phyloP scores from a whole-genome alignment of 208 protist genomes.

The Crithidia sp. region DNA sequence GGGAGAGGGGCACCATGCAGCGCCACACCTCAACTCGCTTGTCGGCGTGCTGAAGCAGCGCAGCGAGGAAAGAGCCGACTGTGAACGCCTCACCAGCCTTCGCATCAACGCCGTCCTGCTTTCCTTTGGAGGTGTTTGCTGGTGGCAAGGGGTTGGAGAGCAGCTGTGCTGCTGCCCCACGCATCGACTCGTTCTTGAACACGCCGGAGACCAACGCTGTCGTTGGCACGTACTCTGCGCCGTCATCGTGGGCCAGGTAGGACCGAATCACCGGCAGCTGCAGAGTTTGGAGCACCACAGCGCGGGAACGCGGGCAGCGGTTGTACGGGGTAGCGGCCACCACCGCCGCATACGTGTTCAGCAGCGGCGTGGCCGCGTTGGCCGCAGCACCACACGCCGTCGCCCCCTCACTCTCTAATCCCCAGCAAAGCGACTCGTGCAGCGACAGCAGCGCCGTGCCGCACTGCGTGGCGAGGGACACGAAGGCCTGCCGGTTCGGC shows the following conservation, averaged over 20 bases:
- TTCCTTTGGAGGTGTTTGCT: background rate
- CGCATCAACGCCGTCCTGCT: background rate
- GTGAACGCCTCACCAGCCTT: background rate
- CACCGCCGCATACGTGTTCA: conserved; percentile 44
- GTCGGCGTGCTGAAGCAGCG: conserved; percentile 63
- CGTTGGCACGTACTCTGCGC: conserved; percentile 28
- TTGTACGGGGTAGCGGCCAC: conserved; percentile 75
- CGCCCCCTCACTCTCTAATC: conserved; percentile 18
- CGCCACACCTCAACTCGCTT: conserved; percentile 70
- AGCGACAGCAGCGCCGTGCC: conserved; percentile 53
- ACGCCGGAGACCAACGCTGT: conserved; percentile 33
- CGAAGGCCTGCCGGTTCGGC: conserved; percentile 61
- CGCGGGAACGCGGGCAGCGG: conserved; percentile 59
- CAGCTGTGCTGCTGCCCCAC: conserved; percentile 20
- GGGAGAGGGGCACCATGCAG: conserved; percentile 74
- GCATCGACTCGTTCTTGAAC: conserved; percentile 45
- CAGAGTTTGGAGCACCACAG: conserved; percentile 45
- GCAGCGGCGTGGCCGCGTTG: conserved; percentile 24
- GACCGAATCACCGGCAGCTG: conserved; percentile 52
- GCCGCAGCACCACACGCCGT: background rate
- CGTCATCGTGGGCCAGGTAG: conserved; percentile 30
- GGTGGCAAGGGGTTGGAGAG: conserved; percentile 11
- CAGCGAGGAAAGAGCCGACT: conserved; percentile 23
- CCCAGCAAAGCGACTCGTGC: conserved; percentile 69
- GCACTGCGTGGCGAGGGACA: conserved; percentile 67